Conservation (phyloP, 805 yeast species). For the Barnettozyma populi region DNA sequence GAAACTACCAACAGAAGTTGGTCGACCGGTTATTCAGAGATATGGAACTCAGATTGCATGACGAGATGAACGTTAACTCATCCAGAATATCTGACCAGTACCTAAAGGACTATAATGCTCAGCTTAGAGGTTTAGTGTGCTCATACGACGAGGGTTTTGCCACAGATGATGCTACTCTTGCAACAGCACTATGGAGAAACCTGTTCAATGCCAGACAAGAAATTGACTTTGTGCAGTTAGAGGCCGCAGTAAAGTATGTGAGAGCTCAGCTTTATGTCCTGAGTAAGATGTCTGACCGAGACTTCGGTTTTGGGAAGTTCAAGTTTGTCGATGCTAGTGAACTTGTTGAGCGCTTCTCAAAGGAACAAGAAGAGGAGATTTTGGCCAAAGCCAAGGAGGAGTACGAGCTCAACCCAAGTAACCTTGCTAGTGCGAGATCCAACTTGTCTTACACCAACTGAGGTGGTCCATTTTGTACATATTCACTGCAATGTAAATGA, state of each 20-base stretch:
- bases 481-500: not conserved
- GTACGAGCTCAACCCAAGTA: conserved; percentile 33
- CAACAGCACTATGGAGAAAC: conserved; percentile 85
- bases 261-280: conserved; percentile 86
- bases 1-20: conserved; percentile 84
- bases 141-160: conserved; percentile 90
- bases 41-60: conserved; percentile 78
- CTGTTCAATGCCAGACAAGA: conserved; percentile 80
- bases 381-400: conserved; percentile 45
- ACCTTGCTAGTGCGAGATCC: conserved; percentile 58
- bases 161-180: conserved; percentile 72
- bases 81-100: conserved; percentile 80
- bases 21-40: conserved; percentile 87
- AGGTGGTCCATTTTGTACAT: not conserved
- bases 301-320: conserved; percentile 88
- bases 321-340: conserved; percentile 78
- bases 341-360: conserved; percentile 65
- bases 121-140: conserved; percentile 81
- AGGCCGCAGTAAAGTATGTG: conserved; percentile 83
- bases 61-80: conserved; percentile 79
- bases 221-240: conserved; percentile 77
- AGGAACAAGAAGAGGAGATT: conserved; percentile 55
- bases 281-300: conserved; percentile 81
- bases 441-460: conserved; percentile 44
- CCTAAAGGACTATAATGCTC: conserved; percentile 85